Base-by-base conservation (phyloP, 2,329 filamentous ascomycete species). In the Mycogone perniciosa region DNA sequence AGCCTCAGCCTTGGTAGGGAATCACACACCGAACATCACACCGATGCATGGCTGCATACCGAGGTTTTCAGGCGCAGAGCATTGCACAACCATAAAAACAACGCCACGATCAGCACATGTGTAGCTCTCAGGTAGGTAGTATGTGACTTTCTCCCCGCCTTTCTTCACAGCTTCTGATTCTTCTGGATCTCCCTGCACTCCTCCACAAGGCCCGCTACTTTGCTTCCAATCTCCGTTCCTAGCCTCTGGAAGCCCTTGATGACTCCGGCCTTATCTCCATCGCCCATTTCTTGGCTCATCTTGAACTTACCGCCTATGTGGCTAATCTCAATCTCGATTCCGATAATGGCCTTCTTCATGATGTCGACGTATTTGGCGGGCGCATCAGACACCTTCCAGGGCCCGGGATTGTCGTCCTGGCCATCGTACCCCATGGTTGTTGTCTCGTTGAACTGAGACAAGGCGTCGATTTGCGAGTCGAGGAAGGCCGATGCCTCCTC, bases 291-390 rank as follows among this genome's bases (percentile, higher is more conserved):
- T 65, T 85, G 82, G 56, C 78, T 84, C 82, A 84, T 83, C 69
- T 86, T 85, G 56, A 78, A 82, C 67, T 83, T 84, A 9, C 82
- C 81, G 44, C 77, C 75, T 33, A 85, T 61, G 5, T 72, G 61
- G 1, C 74, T 71, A 50, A 85, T 73, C 39, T 67, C 63, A 39
- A 86, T 79, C 60, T 85, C 79, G 10, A 85, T 72, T 0, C 82
- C 81, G 31, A 84, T 74, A 41, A 85, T 81, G 38, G 66, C 72
- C 67, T 79, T 83, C 63, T 76, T 76, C 59, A 83, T 56, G 8
- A 84, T 57, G 6, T 79, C 71, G 6, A 85, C 62, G 62, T 82
- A 87, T 0, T 59, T 62, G 8, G 71, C 69, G 0, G 79, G 80
- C 3, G 82, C 81, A 51, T 85, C 80, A 0, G 66, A 59, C 0